Percentiles rank a stretch among this genome's conserved stretches.
phyloP scores from a whole-genome alignment of 225 moss, liverwort and hornwort genomes.

The Neckera pumila region DNA sequence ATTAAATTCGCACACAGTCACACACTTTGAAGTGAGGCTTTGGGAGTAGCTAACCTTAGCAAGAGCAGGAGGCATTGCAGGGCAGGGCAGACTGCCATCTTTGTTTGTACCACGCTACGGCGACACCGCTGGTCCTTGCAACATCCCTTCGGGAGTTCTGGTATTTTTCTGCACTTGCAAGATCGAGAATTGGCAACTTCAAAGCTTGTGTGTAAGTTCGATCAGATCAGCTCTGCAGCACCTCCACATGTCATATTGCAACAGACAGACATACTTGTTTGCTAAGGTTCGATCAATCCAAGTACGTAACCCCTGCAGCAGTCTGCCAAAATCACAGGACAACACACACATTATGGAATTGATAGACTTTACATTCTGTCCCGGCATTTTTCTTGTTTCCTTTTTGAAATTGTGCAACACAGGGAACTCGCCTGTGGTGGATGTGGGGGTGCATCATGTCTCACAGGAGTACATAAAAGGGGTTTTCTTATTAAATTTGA shows the following conservation, averaged over 20 bases:
- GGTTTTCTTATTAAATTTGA: background rate
- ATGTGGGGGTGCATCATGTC: background rate
- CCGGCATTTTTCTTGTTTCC: background rate
- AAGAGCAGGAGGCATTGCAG: background rate
- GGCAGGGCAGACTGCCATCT: background rate
- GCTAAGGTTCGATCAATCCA: background rate
- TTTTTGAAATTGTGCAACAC: background rate
- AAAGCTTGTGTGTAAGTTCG: background rate
- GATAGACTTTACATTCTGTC: background rate
- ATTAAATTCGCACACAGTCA: background rate
- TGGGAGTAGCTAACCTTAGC: background rate
- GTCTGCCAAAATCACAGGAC: background rate
- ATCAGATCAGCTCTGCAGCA: background rate
- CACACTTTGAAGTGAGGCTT: background rate
- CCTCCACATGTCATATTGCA: background rate
- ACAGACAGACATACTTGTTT: background rate
- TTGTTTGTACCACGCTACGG: background rate
- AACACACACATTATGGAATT: background rate
- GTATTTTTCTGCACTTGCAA: background rate
- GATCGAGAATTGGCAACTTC: background rate
- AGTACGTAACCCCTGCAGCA: background rate
- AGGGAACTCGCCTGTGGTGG: background rate
- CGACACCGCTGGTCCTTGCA: background rate
- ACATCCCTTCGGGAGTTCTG: background rate
- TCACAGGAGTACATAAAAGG: background rate